These are phyloP conservation scores for Onygenales sp. DNA, from an alignment of 2,329 filamentous ascomycete genomes.

Conservation along the genomic window DNA sequence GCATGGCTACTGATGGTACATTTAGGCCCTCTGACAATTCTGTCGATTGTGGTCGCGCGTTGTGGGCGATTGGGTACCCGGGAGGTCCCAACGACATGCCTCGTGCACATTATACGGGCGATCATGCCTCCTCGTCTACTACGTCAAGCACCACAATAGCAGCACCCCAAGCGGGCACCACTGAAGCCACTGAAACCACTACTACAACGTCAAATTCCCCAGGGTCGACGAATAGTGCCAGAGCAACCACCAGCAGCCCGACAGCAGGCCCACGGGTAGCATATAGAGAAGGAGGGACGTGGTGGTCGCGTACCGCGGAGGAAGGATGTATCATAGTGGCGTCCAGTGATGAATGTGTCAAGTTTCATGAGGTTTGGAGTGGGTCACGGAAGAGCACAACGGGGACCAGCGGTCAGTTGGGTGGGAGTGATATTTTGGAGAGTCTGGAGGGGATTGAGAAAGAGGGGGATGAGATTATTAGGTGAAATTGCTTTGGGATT, in stretches of 20 bases:
- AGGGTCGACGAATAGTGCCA: neutral
- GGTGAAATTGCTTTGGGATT: conserved; percentile 30
- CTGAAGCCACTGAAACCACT: neutral
- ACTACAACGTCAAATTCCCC: neutral
- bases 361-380: conserved; percentile 94
- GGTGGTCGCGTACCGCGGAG: conserved; percentile 47
- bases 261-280: conserved; percentile 4
- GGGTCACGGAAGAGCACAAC: conserved; percentile 47
- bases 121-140: neutral
- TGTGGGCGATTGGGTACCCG: conserved; percentile 84
- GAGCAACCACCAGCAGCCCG: neutral
- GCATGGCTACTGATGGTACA: conserved; percentile 39
- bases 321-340: conserved; percentile 87
- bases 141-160: neutral
- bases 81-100: conserved; percentile 41
- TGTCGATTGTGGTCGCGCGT: conserved; percentile 43
- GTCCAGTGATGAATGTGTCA: conserved; percentile 82
- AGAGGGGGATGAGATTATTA: conserved; percentile 50
- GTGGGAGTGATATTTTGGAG: conserved; percentile 79
- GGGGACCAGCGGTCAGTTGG: conserved; percentile 53
- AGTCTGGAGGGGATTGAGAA: conserved; percentile 66
- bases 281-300: conserved; percentile 44
- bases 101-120: neutral
- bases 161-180: neutral
- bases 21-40: conserved; percentile 16